phyloP scores from a whole-genome alignment of 1,284 basidiomycete genomes.

The Waitea zeae region DNA sequence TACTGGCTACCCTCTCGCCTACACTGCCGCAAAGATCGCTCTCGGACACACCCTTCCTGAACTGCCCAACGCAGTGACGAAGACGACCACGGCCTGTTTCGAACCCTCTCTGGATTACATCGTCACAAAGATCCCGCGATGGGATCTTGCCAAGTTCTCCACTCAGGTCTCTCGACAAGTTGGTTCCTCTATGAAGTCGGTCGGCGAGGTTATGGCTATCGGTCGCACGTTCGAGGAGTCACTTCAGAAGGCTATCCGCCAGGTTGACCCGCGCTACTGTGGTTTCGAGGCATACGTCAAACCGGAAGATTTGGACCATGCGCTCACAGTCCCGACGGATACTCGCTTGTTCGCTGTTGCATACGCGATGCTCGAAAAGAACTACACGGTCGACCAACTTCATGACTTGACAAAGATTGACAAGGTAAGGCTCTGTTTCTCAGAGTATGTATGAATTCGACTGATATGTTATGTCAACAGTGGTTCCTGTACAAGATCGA shows the following conservation, averaged over 20 bases:
- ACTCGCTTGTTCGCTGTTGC: constrained; percentile 95
- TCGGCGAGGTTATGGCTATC: constrained; percentile 99
- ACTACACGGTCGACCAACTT: constrained; percentile 79
- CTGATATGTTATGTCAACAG: constrained; percentile 16
- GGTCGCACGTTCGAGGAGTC: constrained; percentile 98
- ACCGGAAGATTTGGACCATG: constrained; percentile 73
- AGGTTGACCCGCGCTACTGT: constrained; percentile 85
- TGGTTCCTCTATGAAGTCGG: constrained; percentile 97
- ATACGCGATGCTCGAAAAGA: constrained; percentile 90
- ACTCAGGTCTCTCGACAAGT: constrained; percentile 88
- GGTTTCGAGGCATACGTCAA: constrained; percentile 71
- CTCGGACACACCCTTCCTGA: constrained; percentile 96
- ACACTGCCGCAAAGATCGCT: constrained; percentile 99
- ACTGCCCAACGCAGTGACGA: constrained; percentile 96
- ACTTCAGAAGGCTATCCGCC: constrained; percentile 95
- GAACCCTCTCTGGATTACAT: constrained; percentile 99
- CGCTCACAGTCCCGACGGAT: constrained; percentile 67
- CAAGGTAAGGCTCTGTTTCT: constrained; percentile 32
- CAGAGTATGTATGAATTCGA: not conserved
- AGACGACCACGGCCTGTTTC: constrained; percentile 98
- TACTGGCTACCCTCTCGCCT: constrained; percentile 97
- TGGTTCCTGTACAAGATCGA: constrained; percentile 99
- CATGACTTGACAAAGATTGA: constrained; percentile 97
- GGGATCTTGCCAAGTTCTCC: constrained; percentile 97
- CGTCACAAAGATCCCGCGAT: constrained; percentile 99